phyloP scores from a whole-genome alignment of 345 rosid genomes.

The Mangifera indica region DNA sequence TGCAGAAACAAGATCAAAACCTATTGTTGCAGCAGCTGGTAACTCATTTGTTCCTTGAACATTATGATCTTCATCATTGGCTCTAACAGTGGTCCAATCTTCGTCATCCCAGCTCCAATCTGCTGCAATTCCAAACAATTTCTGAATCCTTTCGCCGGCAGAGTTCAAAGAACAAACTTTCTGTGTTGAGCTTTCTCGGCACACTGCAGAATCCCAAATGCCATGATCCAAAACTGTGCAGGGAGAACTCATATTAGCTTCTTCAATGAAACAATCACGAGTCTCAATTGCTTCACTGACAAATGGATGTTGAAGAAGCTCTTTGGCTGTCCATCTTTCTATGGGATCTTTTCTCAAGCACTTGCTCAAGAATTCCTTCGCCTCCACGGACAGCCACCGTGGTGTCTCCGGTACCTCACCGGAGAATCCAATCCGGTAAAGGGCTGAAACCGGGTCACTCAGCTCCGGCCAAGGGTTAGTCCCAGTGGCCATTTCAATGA shows the following conservation, averaged over 20 bases:
- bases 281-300: slow-evolving; percentile 25
- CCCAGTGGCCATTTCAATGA: slow-evolving; percentile 68
- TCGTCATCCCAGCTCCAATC: slow-evolving; percentile 39
- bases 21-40: slow-evolving; percentile 15
- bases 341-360: slow-evolving; percentile 59
- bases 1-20: slow-evolving; percentile 22
- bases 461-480: slow-evolving; percentile 65
- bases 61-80: slow-evolving; percentile 15
- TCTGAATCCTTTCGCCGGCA: slow-evolving; percentile 44
- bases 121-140: slow-evolving; percentile 33
- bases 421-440: slow-evolving; percentile 77
- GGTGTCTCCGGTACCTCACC: slow-evolving; percentile 67
- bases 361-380: slow-evolving; percentile 59
- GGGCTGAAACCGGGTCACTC: slow-evolving; percentile 59
- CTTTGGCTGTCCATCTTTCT: slow-evolving; percentile 61
- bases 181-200: slow-evolving; percentile 22
- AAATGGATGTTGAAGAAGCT: slow-evolving; percentile 75
- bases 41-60: slow-evolving; percentile 31
- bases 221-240: slow-evolving; percentile 67
- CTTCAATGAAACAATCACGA: slow-evolving; percentile 7
- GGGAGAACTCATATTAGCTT: slow-evolving; percentile 47
- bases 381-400: slow-evolving; percentile 51
- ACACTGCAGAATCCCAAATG: slow-evolving; percentile 56
- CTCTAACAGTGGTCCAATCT: slow-evolving; percentile 76
- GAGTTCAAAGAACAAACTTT: slow-evolving; percentile 27